Evolutionary conservation across 2,329 filamentous ascomycete genomes (phyloP).

Genomic region (Grosmannia serpens): DNA sequence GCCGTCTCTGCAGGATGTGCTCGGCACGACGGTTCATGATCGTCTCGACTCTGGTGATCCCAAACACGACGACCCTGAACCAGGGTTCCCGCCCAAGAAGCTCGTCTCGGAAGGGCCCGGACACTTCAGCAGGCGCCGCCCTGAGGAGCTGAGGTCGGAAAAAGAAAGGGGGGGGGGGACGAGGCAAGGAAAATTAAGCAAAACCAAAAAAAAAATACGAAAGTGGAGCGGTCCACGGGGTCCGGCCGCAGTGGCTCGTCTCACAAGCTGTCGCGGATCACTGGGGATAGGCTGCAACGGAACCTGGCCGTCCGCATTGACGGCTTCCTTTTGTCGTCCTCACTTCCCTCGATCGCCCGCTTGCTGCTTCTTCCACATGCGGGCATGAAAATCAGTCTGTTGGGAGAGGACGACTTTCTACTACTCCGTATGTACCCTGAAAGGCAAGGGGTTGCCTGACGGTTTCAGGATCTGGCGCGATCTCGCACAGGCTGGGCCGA

Average conservation of each 20-base stretch:
- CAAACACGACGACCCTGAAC: neutral
- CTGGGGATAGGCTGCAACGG: neutral
- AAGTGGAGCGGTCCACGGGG: neutral
- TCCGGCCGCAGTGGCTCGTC: conserved; percentile 1
- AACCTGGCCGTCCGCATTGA: neutral
- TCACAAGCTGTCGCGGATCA: conserved; percentile 9
- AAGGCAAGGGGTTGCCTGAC: neutral
- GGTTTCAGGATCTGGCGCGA: no score
- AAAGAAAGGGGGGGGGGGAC: neutral
- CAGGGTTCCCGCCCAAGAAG: neutral
- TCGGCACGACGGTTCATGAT: neutral
- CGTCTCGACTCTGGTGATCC: neutral
- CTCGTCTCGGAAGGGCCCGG: no score
- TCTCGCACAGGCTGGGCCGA: no score
- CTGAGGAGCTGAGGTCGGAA: no score
- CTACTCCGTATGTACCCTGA: neutral
- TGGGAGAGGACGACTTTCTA: neutral
- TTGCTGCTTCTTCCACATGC: no score
- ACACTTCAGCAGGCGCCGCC: neutral
- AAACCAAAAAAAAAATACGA: neutral
- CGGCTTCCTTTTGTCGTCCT: neutral
- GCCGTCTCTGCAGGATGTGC: neutral
- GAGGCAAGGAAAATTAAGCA: neutral
- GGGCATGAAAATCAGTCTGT: neutral
- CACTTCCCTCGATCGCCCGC: neutral